Percentiles rank a stretch among this genome's conserved stretches.
These are phyloP conservation scores for Sphagnum contortum DNA, from an alignment of 225 moss, liverwort and hornwort species.

Conservation along the genomic window DNA sequence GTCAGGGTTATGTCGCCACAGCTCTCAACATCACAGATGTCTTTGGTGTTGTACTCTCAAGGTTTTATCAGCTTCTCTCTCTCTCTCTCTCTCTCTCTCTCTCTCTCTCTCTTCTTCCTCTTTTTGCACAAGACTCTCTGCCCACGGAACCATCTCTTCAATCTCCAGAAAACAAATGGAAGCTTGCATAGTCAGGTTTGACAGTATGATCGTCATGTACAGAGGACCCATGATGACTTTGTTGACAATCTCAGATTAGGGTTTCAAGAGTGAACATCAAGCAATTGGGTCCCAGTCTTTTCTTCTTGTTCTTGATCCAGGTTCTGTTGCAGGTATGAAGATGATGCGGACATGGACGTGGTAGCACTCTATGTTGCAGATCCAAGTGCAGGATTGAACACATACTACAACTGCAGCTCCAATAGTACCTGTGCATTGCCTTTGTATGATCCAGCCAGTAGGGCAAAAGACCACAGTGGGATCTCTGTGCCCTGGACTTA, in stretches of 20 bases:
- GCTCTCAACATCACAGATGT: constrained; percentile 25
- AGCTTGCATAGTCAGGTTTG: too few relatives aligned
- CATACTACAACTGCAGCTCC: constrained; percentile 18
- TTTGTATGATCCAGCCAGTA: constrained; percentile 19
- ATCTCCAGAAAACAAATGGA: too few relatives aligned
- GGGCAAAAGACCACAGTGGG: constrained; percentile 5
- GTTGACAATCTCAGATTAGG: too few relatives aligned
- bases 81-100: too few relatives aligned
- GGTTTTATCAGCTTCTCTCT: constrained; percentile 10
- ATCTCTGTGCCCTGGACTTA: constrained; percentile 24
- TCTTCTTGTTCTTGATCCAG: constrained; percentile 8
- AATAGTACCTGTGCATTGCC: constrained; percentile 12
- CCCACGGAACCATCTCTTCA: too few relatives aligned
- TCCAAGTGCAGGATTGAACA: constrained; percentile 9
- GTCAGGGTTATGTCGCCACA: constrained; percentile 28
- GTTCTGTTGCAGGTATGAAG: constrained; percentile 29
- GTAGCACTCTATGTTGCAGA: constrained; percentile 23
- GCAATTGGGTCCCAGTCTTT: not conserved
- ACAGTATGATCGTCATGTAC: too few relatives aligned
- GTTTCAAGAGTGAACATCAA: too few relatives aligned
- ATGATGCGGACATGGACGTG: constrained; percentile 67
- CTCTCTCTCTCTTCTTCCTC: too few relatives aligned
- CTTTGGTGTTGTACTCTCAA: constrained; percentile 21
- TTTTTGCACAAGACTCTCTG: too few relatives aligned
- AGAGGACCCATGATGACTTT: too few relatives aligned